A percentile compares a stretch with the other conserved stretches of the same genome.
Evolutionary conservation across 495 filamentous ascomycete genomes (phyloP).

Genomic region (Darksidea phi): DNA sequence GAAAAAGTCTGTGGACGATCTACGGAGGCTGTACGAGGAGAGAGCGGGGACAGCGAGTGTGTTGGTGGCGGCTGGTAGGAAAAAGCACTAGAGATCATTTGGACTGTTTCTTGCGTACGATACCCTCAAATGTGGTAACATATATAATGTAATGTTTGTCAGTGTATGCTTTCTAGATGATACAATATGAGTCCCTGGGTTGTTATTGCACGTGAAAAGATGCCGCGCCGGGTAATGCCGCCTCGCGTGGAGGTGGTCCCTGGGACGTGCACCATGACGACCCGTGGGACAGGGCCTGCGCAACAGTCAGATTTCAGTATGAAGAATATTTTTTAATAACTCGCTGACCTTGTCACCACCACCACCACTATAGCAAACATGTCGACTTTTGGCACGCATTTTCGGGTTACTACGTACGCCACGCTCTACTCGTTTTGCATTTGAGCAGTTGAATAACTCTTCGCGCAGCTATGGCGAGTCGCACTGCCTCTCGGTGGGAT

Average conservation of each 20-base stretch:
- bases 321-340: background rate
- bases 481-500: constrained; percentile 44
- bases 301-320: background rate
- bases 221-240: too few relatives aligned
- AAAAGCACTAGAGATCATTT: constrained; percentile 4
- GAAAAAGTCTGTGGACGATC: constrained; percentile 43
- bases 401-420: constrained; percentile 45
- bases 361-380: constrained; percentile 47
- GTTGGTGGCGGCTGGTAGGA: constrained; percentile 29
- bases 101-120: background rate
- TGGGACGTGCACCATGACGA: background rate
- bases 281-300: background rate
- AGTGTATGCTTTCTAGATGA: too few relatives aligned
- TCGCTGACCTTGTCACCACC: background rate
- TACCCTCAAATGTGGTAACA: background rate
- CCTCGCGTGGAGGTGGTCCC: background rate
- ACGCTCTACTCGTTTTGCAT: background rate
- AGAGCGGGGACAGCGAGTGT: constrained; percentile 39
- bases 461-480: constrained; percentile 41
- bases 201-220: too few relatives aligned
- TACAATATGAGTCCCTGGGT: too few relatives aligned
- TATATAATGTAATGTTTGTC: too few relatives aligned
- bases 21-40: constrained; percentile 47
- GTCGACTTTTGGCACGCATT: constrained; percentile 90
- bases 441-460: constrained; percentile 11